Base-by-base conservation (phyloP, 1,284 basidiomycete species). In the Meira miltonrushii region DNA sequence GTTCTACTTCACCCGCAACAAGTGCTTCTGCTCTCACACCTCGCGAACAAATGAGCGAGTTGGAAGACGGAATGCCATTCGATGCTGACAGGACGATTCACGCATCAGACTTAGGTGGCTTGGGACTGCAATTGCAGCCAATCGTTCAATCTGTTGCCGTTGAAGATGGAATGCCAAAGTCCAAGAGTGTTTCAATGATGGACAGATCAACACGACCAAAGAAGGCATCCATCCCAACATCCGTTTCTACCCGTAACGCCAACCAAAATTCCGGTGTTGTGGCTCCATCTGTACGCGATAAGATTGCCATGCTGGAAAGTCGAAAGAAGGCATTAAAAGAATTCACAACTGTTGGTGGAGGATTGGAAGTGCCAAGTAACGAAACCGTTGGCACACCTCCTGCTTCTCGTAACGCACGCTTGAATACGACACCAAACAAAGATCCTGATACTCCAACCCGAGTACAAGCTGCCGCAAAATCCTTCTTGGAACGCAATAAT, bases 251-350 rank as follows among this genome's bases (percentile, higher is more conserved):
- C 2, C 40, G 23, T 21, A 56, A 44, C 19, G 17, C 52, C 17
- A 15, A 43, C 5, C 41, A 43, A n/a, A 56, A n/a, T 49, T 15
- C 51, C 1, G 28, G 28, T 33, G 54, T 72, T 10, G 61, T 73
- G 39, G 66, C 72, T 13, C 72, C 72, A 7, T 71, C 68, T 41
- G 72, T 74, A 8, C 60, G 72, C 17, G 71, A 69, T 62, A 74
- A 74, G 66, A 73, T 74, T 38, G 71, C 71, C 9, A 61, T 67
- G 68, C 56, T 74, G 37, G 72, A 74, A 57, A 61, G 54, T 15
- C 50, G 71, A 3, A 57, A 57, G 17, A 48, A 64, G 10, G 64
- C 67, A 0, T 46, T 71, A 21, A 55, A 60, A 39, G 67, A 71
- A n/a, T 71, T 71, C 40, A 65, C 65, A 1, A 8, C 28, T 39